These are phyloP conservation scores for Inosperma sp. DNA, from an alignment of 768 basidiomycete genomes.

Conservation along the genomic window DNA sequence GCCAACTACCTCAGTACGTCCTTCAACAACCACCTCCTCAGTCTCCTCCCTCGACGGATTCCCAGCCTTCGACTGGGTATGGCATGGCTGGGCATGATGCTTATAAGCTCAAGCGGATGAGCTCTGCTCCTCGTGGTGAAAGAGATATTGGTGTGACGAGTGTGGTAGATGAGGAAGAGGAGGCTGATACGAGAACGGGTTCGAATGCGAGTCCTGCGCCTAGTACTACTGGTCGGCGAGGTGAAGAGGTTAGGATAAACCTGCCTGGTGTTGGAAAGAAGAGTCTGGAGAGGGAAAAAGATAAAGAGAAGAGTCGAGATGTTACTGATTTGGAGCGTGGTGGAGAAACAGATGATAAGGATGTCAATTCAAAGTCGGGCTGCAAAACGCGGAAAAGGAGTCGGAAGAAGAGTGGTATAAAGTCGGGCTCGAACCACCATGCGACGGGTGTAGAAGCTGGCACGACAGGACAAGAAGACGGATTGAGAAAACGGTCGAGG, in stretches of 20 bases:
- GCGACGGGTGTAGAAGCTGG: not conserved
- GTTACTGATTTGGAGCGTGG: not conserved
- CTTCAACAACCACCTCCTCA: conserved; percentile 2
- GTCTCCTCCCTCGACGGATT: conserved; percentile 6
- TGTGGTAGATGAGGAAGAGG: not conserved
- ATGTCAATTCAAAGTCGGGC: too few species aligned
- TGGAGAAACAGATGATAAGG: conserved; percentile 1
- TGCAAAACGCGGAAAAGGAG: not conserved
- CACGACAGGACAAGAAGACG: not conserved
- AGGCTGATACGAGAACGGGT: too few species aligned
- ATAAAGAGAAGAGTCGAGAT: not conserved
- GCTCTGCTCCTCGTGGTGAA: not conserved
- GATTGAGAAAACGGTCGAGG: conserved; percentile 2
- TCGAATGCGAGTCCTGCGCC: not conserved
- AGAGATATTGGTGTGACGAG: not conserved
- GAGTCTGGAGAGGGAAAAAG: conserved; percentile 7
- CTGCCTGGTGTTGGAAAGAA: conserved; percentile 5
- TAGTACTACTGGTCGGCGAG: not conserved
- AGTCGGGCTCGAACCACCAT: not conserved
- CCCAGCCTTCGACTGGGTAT: conserved; percentile 8
- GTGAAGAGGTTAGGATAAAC: not conserved
- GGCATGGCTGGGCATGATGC: not conserved
- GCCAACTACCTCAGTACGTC: too few species aligned
- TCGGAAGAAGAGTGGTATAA: not conserved
- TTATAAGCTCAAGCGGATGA: conserved; percentile 4